phyloP scores from a whole-genome alignment of 352 stramenopile genomes.

The Pythium brassicae region DNA sequence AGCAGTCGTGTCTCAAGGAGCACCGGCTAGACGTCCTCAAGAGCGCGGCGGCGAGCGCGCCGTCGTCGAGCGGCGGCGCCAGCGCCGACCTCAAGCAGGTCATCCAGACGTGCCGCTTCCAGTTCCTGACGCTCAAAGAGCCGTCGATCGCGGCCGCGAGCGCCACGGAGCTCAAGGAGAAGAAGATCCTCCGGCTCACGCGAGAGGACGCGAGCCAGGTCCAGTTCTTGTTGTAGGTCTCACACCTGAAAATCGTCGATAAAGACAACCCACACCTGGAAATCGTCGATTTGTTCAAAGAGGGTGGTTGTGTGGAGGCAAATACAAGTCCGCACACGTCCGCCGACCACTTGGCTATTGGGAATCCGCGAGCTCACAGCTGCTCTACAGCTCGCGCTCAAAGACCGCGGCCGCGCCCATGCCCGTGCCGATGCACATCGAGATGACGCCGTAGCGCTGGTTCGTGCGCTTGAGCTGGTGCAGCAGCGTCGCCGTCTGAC shows the following conservation, averaged over 20 bases:
- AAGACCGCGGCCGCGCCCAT: conserved; percentile 93
- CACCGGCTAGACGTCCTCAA: conserved; percentile 65
- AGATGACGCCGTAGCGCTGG: conserved; percentile 86
- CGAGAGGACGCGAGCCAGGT: conserved; percentile 81
- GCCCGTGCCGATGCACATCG: conserved; percentile 95
- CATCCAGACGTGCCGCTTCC: conserved; percentile 81
- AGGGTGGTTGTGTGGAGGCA: too few species aligned
- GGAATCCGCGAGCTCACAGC: conserved; percentile 14
- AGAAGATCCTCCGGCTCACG: conserved; percentile 64
- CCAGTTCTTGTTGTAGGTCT: conserved; percentile 74
- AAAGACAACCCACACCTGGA: too few species aligned
- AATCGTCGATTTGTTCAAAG: too few species aligned
- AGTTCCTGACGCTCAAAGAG: conserved; percentile 67
- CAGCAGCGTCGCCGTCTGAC: conserved; percentile 89
- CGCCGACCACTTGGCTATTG: too few species aligned
- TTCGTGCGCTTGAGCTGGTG: conserved; percentile 89
- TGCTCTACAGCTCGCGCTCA: conserved; percentile 75
- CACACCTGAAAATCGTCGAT: too few species aligned
- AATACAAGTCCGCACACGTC: too few species aligned
- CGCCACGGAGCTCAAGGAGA: conserved; percentile 22
- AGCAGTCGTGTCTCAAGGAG: conserved; percentile 84
- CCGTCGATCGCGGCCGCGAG: conserved; percentile 9
- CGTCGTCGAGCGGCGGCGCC: conserved; percentile 46
- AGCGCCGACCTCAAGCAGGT: conserved; percentile 75
- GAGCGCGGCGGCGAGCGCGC: conserved; percentile 28